Percentiles rank a stretch among this genome's conserved stretches.
Conservation (phyloP, 2,329 filamentous ascomycete species). For the Lachnellula occidentalis region DNA sequence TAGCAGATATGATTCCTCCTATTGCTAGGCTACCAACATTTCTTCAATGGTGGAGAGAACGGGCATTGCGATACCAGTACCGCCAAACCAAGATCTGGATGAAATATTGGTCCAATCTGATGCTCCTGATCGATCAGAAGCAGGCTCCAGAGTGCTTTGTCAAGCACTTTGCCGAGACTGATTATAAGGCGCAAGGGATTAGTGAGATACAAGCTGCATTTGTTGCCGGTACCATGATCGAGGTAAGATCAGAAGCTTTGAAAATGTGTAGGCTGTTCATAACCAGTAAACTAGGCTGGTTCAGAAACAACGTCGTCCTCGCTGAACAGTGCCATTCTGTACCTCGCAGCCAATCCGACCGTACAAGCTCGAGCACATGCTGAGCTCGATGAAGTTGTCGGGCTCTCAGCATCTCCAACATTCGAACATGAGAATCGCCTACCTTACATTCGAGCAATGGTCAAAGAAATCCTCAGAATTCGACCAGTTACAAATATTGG, state of each 20-base stretch:
- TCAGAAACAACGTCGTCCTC: constrained; percentile 30
- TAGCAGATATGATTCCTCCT: constrained; percentile 32
- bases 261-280: background rate
- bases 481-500: constrained; percentile 40
- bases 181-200: background rate
- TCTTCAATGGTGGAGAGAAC: background rate
- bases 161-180: background rate
- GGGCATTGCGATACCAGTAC: background rate
- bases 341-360: background rate
- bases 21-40: constrained; percentile 23
- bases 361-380: constrained; percentile 41
- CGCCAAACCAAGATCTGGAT: background rate
- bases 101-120: background rate
- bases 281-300: constrained; percentile 33
- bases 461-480: constrained; percentile 43
- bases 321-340: constrained; percentile 8
- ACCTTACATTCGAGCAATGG: constrained; percentile 38
- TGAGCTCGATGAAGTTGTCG: constrained; percentile 44
- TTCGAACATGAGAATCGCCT: constrained; percentile 40
- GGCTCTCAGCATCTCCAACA: constrained; percentile 38
- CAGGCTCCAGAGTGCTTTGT: background rate
- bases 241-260: background rate
- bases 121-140: background rate
- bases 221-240: background rate
- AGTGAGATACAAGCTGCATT: constrained; percentile 1